Conservation (phyloP, 129 eudicot genomes). For the Helianthus annuus region DNA sequence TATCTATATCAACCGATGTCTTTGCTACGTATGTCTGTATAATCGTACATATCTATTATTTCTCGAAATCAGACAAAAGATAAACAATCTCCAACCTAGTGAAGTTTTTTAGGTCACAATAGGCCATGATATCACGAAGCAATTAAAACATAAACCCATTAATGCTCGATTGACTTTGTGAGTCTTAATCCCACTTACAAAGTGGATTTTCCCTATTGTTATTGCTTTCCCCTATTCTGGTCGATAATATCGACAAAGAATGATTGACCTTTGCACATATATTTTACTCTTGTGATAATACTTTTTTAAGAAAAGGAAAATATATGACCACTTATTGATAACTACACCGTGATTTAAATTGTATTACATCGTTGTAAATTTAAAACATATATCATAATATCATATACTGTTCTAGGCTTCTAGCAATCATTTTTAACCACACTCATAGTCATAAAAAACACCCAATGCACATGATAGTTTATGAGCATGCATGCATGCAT, state of each 20-base stretch:
- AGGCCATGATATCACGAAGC: constrained; percentile 39
- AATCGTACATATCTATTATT: background rate
- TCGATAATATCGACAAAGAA: constrained; percentile 36
- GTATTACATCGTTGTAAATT: background rate
- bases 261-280: constrained; percentile 14
- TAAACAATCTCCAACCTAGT: background rate
- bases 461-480: too few relatives aligned
- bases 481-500: too few relatives aligned
- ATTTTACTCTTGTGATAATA: background rate
- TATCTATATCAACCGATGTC: background rate
- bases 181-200: constrained; percentile 53
- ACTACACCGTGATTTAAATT: background rate
- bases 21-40: background rate
- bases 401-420: too few relatives aligned
- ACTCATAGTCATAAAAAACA: too few relatives aligned
- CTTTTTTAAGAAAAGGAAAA: background rate
- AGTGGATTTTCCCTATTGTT: constrained; percentile 52
- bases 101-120: background rate
- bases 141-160: constrained; percentile 45
- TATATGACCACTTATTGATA: background rate
- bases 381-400: too few relatives aligned
- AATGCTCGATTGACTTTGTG: constrained; percentile 46
- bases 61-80: background rate
- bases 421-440: too few relatives aligned
- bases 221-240: constrained; percentile 32